phyloP scores from a whole-genome alignment of 2,329 filamentous ascomycete species.

The Penicillium sp. region DNA sequence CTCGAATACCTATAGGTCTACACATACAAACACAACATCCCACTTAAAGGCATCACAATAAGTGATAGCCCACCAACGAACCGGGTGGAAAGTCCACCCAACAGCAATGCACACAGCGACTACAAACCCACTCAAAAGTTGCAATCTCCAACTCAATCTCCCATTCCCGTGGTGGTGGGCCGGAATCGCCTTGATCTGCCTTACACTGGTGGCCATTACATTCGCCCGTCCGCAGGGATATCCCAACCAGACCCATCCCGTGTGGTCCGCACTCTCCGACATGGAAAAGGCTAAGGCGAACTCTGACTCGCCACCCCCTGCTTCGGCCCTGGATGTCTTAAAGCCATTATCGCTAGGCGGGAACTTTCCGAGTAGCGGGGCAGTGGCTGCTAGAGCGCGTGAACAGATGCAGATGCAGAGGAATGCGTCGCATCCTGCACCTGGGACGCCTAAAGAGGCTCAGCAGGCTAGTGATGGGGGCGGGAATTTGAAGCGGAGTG shows the following conservation, averaged over 20 bases:
- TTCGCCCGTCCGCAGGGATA: background rate
- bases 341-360: conserved; percentile 18
- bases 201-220: background rate
- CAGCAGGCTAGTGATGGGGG: background rate
- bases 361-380: conserved; percentile 20
- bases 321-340: conserved; percentile 21
- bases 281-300: background rate
- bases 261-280: background rate
- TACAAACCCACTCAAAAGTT: background rate
- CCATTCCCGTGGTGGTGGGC: background rate
- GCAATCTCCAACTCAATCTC: background rate
- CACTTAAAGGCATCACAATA: background rate
- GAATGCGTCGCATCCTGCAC: background rate
- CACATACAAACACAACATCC: background rate
- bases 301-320: background rate
- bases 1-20: background rate
- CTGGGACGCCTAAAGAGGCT: conserved; percentile 1
- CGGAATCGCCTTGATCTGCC: background rate
- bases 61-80: background rate
- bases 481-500: conserved; percentile 25
- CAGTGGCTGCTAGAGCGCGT: conserved; percentile 18
- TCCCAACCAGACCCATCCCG: background rate
- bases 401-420: conserved; percentile 15
- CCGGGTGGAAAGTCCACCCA: background rate
- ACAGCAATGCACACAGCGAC: conserved; percentile 1